Evolutionary conservation across 768 basidiomycete species (phyloP), one percentile per base, ranked within the genome.

Genomic region (Mycena kentingensis): DNA sequence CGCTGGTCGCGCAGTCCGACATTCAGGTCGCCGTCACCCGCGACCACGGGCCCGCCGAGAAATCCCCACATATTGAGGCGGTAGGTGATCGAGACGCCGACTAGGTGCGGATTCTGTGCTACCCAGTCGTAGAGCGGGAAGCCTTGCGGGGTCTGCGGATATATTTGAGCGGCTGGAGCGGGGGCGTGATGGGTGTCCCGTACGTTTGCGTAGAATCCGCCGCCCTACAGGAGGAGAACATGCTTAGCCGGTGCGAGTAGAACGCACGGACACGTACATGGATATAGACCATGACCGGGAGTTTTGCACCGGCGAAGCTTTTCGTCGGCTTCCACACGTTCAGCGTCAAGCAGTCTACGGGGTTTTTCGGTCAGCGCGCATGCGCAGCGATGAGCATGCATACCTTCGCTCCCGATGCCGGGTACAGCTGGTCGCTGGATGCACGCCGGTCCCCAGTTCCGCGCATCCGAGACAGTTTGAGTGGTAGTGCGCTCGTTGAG

Each of bases 101-200:
- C 57, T 24, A 76, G 62, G 0, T 53, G 58, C 5, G 62, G 64
- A 48, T 74, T 63, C 53, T 75, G 74, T 5, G 70, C 67, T 4
- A 79, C 75, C 78, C 77, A 76, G 49, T 77, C 73, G 52, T 75
- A 72, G 55, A 78, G 60, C 1, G 77, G 78, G 52, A 77, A 78
- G 6, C 75, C 76, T 66, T 75, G 72, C 7, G 77, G 72, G 13
- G 76, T 68, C 75, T 77, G 25, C 1, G 16, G 8, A 18, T 45
- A 0, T 35, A 21, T 19, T 26, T 26, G 19, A 27, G 52, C 38
- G 19, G 11, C 3, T 36, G n/a, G 19, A 22, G 22, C 25, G 24
- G n/a, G n/a, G 15, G 7, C 18, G 24, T 11, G 35, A 36, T 27
- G 16, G 18, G n/a, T 1, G 6, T 19, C 18, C 49, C 63, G 26